Evolutionary conservation across 2,329 filamentous ascomycete species (phyloP).

Genomic region (Colletotrichum noveboracense): DNA sequence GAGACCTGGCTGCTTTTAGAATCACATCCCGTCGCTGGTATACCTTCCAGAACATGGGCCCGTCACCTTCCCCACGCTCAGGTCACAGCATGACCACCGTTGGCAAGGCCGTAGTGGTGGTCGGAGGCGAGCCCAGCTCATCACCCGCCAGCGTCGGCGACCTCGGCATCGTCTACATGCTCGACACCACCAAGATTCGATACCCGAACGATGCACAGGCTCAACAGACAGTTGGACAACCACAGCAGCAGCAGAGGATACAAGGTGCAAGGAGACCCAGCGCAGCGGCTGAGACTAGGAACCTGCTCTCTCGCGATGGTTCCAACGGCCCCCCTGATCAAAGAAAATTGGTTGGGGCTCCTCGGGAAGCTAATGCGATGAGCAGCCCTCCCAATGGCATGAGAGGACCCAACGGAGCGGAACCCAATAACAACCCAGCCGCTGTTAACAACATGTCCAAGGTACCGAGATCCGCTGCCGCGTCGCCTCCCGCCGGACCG

Average conservation of each 20-base stretch:
- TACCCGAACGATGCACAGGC: constrained; percentile 81
- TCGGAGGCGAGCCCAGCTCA: constrained; percentile 94
- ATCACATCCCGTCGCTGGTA: constrained; percentile 90
- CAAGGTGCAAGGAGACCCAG: constrained; percentile 49
- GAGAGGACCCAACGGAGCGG: constrained; percentile 44
- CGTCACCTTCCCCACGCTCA: constrained; percentile 89
- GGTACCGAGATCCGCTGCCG: constrained; percentile 41
- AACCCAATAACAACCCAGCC: constrained; percentile 36
- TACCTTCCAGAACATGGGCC: constrained; percentile 99
- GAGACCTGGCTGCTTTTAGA: constrained; percentile 83
- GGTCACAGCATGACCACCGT: constrained; percentile 98
- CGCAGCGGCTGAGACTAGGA: constrained; percentile 41
- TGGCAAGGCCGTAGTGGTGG: constrained; percentile 88
- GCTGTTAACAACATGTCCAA: constrained; percentile 40
- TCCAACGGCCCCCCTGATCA: constrained; percentile 56
- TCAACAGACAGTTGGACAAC: constrained; percentile 9
- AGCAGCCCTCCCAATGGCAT: constrained; percentile 46
- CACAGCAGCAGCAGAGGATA: constrained; percentile 43
- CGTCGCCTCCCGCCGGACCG: constrained; percentile 44
- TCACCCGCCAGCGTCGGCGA: constrained; percentile 82
- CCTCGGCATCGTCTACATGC: constrained; percentile 84
- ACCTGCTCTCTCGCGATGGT: constrained; percentile 52
- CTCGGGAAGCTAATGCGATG: constrained; percentile 37
- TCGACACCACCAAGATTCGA: constrained; percentile 95
- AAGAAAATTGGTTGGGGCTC: constrained; percentile 49